Percentiles rank a stretch among this genome's conserved stretches.
phyloP scores from a whole-genome alignment of 495 filamentous ascomycete species.

The Annulohypoxylon bovei region DNA sequence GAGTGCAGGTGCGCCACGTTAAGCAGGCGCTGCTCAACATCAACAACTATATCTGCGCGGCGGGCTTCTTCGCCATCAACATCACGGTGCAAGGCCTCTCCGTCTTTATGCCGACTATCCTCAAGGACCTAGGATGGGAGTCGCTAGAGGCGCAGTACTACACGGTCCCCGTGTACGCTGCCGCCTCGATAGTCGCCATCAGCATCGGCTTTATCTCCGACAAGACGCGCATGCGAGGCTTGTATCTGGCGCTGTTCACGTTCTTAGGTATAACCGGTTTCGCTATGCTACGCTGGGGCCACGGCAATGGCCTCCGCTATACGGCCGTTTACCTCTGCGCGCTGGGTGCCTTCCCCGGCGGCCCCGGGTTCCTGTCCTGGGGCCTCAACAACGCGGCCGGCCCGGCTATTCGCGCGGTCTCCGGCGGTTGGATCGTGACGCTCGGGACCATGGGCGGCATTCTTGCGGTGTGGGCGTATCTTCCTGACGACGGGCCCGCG shows the following conservation, averaged over 20 bases:
- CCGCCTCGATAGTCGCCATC: constrained; percentile 65
- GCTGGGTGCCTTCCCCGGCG: constrained; percentile 62
- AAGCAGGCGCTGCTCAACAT: constrained; percentile 53
- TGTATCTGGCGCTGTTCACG: constrained; percentile 61
- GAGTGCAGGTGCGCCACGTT: constrained; percentile 52
- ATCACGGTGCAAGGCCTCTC: constrained; percentile 62
- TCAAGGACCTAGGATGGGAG: constrained; percentile 58
- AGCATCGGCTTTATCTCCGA: constrained; percentile 68
- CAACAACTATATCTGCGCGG: constrained; percentile 59
- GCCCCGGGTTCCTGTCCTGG: constrained; percentile 66
- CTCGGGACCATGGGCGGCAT: constrained; percentile 67
- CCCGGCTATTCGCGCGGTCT: constrained; percentile 65
- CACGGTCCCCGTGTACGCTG: constrained; percentile 63
- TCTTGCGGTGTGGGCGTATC: constrained; percentile 67
- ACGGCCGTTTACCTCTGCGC: constrained; percentile 60
- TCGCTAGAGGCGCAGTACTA: constrained; percentile 58
- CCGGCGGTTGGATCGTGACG: constrained; percentile 62
- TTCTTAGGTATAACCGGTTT: constrained; percentile 59
- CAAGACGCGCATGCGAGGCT: constrained; percentile 67
- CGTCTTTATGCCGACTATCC: constrained; percentile 62
- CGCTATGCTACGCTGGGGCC: constrained; percentile 47
- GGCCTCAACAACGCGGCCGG: constrained; percentile 66
- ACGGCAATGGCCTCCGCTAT: constrained; percentile 47
- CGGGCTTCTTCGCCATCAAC: constrained; percentile 63
- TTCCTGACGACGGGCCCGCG: constrained; percentile 57